Conservation (phyloP, 352 stramenopile species). For the Pythium oligandrum region DNA sequence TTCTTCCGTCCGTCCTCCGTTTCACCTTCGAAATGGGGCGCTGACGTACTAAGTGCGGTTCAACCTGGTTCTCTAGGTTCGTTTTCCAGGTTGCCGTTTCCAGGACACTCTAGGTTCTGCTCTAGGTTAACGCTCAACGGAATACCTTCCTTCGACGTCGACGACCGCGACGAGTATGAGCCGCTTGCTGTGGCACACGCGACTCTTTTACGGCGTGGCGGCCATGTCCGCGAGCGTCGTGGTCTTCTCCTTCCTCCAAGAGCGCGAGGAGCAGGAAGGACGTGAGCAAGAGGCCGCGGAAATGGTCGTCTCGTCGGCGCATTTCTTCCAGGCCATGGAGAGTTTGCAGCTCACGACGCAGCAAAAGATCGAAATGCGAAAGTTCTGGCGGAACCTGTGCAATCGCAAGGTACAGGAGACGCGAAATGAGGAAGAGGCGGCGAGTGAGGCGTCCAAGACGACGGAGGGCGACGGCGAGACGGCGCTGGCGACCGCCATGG, state of each 20-base stretch:
- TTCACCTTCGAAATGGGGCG: too few species aligned
- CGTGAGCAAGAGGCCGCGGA: conserved; percentile 47
- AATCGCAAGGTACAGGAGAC: conserved; percentile 28
- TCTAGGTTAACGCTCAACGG: too few species aligned
- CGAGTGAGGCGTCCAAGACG: not conserved
- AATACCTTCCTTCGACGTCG: too few species aligned
- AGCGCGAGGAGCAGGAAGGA: conserved; percentile 69
- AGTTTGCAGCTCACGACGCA: conserved; percentile 44
- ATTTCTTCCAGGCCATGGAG: conserved; percentile 69
- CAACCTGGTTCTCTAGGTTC: too few species aligned
- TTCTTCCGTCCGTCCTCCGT: too few species aligned
- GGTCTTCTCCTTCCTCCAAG: conserved; percentile 76
- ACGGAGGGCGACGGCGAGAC: not conserved
- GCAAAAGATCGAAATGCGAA: conserved; percentile 65
- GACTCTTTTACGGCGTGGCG: conserved; percentile 65
- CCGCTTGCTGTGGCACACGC: conserved; percentile 43
- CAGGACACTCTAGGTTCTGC: too few species aligned
- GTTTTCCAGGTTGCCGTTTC: too few species aligned
- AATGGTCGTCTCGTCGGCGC: conserved; percentile 42
- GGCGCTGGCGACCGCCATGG: not conserved
- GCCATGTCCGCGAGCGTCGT: conserved; percentile 75
- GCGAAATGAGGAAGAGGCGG: not conserved
- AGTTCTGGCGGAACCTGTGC: conserved; percentile 74
- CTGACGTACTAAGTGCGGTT: too few species aligned
- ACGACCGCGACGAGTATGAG: conserved; percentile 2